Conservation (phyloP, 192 early-diverging fungal genomes). For the Gonapodya sp. region DNA sequence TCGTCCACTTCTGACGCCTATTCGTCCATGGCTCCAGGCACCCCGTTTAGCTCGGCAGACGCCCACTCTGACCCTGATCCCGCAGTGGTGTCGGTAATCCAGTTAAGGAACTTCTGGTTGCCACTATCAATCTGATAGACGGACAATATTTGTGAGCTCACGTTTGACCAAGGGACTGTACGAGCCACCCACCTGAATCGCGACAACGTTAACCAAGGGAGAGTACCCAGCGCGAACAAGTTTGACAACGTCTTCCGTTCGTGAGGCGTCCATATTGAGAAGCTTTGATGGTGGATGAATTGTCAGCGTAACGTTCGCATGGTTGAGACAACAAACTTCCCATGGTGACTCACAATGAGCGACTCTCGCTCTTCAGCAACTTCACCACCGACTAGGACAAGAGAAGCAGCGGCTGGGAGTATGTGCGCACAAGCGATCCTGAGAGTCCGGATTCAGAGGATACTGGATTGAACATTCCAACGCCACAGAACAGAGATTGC, state of each 20-base stretch:
- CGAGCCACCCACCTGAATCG: not conserved
- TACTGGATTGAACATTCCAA: not conserved
- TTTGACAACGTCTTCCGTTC: not conserved
- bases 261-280: not conserved
- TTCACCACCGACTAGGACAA: not conserved
- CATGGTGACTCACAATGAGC: not conserved
- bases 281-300: not conserved
- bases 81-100: conserved; percentile 1
- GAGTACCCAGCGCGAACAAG: not conserved
- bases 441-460: not conserved
- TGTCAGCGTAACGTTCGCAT: too few species aligned
- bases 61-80: not conserved
- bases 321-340: not conserved
- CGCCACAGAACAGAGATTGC: not conserved
- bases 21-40: not conserved
- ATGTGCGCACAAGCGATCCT: not conserved
- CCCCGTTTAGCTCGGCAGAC: not conserved
- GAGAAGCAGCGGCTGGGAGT: not conserved
- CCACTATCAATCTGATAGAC: not conserved
- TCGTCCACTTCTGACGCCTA: too few species aligned
- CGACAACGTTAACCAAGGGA: not conserved
- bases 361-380: not conserved
- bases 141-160: not conserved
- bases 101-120: not conserved
- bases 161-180: not conserved